A percentile compares a stretch with the other conserved stretches of the same genome.
phyloP scores from a whole-genome alignment of 169 alveolate species.

The Amoebophrya sp. region DNA sequence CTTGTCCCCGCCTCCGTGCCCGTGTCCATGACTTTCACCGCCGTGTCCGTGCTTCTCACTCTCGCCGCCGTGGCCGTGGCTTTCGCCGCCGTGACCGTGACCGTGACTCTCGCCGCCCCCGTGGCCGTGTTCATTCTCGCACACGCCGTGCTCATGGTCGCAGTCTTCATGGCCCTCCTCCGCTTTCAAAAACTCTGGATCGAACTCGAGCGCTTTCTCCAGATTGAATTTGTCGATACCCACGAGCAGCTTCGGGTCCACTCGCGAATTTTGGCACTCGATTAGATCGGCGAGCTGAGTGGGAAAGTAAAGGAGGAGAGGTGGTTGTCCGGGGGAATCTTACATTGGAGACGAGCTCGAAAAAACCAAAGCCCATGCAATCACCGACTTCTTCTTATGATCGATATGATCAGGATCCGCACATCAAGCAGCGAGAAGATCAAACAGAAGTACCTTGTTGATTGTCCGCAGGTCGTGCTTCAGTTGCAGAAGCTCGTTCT shows the following conservation, averaged over 20 bases:
- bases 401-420: not conserved
- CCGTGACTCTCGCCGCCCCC: not conserved
- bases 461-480: constrained; percentile 5
- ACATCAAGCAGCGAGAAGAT: not conserved
- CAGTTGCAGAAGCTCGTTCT: not conserved
- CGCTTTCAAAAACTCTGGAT: too few relatives aligned
- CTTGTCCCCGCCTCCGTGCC: not conserved
- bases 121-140: too few relatives aligned
- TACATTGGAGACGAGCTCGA: too few relatives aligned
- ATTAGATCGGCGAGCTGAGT: not conserved
- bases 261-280: not conserved
- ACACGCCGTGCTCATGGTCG: too few relatives aligned
- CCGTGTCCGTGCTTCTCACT: not conserved
- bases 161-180: too few relatives aligned
- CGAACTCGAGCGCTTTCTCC: too few relatives aligned
- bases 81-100: not conserved
- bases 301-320: too few relatives aligned
- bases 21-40: not conserved
- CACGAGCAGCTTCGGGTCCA: too few relatives aligned
- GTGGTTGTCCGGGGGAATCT: too few relatives aligned
- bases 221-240: too few relatives aligned
- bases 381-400: not conserved
- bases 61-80: not conserved
- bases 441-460: not conserved
- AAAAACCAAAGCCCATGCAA: not conserved